Percentiles rank a stretch among this genome's conserved stretches.
Evolutionary conservation across 2,329 filamentous ascomycete genomes (phyloP).

Genomic region (Monilinia vaccinii-corymbosi): DNA sequence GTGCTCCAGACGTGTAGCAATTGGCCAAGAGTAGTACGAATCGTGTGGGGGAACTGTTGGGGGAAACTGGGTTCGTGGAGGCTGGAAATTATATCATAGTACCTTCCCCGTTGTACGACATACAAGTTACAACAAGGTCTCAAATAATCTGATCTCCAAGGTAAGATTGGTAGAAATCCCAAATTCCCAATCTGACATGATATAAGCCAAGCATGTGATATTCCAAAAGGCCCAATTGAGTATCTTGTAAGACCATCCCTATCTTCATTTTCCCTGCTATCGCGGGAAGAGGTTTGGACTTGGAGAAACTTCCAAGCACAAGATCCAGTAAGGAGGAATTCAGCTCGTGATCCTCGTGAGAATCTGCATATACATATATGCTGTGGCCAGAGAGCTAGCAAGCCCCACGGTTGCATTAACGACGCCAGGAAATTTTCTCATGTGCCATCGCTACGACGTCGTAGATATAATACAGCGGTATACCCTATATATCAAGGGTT

Average conservation of each 20-base stretch:
- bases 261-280: not conserved
- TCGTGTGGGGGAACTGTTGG: slow-evolving; percentile 3
- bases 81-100: slow-evolving; percentile 1
- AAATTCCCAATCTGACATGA: not conserved
- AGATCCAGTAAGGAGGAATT: not conserved
- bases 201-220: not conserved
- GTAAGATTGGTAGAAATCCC: not conserved
- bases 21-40: slow-evolving; percentile 2
- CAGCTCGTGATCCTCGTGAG: slow-evolving; percentile 6
- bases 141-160: not conserved
- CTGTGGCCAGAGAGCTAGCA: not conserved
- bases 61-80: slow-evolving; percentile 1
- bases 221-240: slow-evolving; percentile 1
- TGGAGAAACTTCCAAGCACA: not conserved
- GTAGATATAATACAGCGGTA: slow-evolving; percentile 1
- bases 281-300: not conserved
- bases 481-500: slow-evolving; percentile 6
- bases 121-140: not conserved
- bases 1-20: not conserved
- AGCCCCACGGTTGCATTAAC: slow-evolving; percentile 1
- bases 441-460: not conserved
- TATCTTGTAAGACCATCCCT: not conserved
- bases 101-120: not conserved
- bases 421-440: not conserved
- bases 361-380: slow-evolving; percentile 9